Conservation (phyloP, 305 asterid genomes). For the Solanum chacoense region DNA sequence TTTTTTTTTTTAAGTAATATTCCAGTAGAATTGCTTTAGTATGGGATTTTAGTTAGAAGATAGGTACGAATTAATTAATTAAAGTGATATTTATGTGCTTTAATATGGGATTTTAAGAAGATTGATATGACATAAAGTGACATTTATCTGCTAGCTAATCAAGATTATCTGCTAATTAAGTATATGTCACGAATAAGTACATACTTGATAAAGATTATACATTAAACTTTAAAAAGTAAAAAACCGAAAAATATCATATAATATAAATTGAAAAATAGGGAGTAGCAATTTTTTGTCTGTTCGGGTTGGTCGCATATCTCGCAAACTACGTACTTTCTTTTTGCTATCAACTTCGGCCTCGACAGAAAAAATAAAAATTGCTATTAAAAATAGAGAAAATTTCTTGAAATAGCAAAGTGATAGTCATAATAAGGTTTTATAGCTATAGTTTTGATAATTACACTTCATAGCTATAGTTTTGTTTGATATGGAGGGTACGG, state of each 20-base stretch:
- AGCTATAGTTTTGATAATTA: not conserved
- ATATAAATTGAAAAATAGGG: not conserved
- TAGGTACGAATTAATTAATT: not conserved
- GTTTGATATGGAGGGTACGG: too few species aligned
- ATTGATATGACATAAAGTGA: not conserved
- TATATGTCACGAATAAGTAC: not conserved
- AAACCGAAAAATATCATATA: not conserved
- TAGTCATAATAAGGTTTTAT: not conserved
- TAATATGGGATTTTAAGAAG: not conserved
- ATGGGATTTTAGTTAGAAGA: not conserved
- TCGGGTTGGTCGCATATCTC: not conserved
- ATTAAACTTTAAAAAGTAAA: not conserved
- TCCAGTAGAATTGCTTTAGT: not conserved
- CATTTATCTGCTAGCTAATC: not conserved
- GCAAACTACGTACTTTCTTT: not conserved
- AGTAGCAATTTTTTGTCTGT: not conserved
- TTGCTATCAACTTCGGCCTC: not conserved
- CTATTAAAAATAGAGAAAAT: not conserved
- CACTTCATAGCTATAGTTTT: too few species aligned
- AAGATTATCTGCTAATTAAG: not conserved
- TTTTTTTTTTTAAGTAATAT: not conserved
- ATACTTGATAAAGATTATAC: not conserved
- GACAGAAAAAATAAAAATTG: not conserved
- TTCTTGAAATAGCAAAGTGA: not conserved
- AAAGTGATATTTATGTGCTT: not conserved